Evolutionary conservation across 495 filamentous ascomycete species (phyloP).

Genomic region (Xylaria scruposa): DNA sequence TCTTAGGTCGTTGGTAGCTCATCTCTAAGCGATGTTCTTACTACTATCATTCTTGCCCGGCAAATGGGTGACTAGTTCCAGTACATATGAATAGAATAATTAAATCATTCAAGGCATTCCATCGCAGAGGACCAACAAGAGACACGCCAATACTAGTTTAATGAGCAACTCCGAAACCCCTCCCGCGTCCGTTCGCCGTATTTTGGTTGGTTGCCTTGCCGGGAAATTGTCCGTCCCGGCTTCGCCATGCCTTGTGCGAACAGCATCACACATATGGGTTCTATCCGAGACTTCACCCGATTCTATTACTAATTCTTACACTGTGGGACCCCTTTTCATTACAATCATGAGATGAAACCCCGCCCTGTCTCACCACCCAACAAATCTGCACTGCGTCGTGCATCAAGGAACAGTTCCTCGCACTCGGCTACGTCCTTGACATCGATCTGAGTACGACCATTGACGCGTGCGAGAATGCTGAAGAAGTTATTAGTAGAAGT

Average conservation of each 20-base stretch:
- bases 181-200: slow-evolving; percentile 22
- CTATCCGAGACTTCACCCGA: not conserved
- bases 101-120: not conserved
- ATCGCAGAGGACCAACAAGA: not conserved
- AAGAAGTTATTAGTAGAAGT: slow-evolving; percentile 11
- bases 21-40: slow-evolving; percentile 7
- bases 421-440: slow-evolving; percentile 86
- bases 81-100: not conserved
- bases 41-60: not conserved
- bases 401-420: slow-evolving; percentile 89
- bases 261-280: not conserved
- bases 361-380: slow-evolving; percentile 68
- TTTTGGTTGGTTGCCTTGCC: slow-evolving; percentile 18
- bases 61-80: not conserved
- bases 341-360: slow-evolving; percentile 61
- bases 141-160: slow-evolving; percentile 10
- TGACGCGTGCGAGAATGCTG: slow-evolving; percentile 65
- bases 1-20: slow-evolving; percentile 21
- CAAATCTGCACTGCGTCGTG: slow-evolving; percentile 78
- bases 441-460: slow-evolving; percentile 77
- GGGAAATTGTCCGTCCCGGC: slow-evolving; percentile 19
- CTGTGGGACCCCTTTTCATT: slow-evolving; percentile 22
- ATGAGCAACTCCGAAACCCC: slow-evolving; percentile 29
- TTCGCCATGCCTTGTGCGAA: slow-evolving; percentile 23
- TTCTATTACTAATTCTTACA: slow-evolving; percentile 24